Base-by-base conservation (phyloP, 1,284 basidiomycete species). In the Chalciporus sp. region DNA sequence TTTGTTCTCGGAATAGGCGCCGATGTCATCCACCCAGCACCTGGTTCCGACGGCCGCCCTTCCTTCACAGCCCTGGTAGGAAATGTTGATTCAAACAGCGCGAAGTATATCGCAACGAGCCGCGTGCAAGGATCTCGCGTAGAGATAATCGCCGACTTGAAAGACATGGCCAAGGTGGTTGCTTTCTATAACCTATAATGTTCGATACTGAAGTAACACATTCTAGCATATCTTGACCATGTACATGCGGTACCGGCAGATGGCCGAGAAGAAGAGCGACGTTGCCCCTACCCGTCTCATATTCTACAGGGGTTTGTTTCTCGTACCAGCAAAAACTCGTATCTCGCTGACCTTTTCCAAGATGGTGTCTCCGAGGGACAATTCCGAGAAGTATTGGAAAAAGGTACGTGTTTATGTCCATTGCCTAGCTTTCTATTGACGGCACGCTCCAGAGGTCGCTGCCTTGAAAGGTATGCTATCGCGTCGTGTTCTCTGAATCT, bases 281-380 rank as follows among this genome's bases (percentile, higher is more conserved):
- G 56, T 68, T 10, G 65, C 75, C 2, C 87, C 88, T 2, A 82
- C 80, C 57, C 79, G 88, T 6, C 82, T 91, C 53, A 84, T 91
- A 45, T 88, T 90, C 71, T 90, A 86, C 63, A 79, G 88, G 59
- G 86, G 86, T 85, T 60, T 17, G 73, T 61, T 56, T 51, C 40
- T 17, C 7, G 20, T 19, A 31, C 29, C 29, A 39, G 16, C 23
- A n/a, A 53, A 9, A 29, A 37, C 12, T 52, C 41, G 29, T 56
- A 51, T 42, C 19, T 26, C 33, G 42, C 48, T 58, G 33, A 57
- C 14, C 28, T 14, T 42, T 51, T n/a, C 42, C 58, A 33, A 87
- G 88, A 91, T 62, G 89, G 90, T 62, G 89, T 91, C 23, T 89
- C 86, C 7, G 89, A 92, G 69, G 90, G 90, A 5, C 87, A 91